phyloP scores from a whole-genome alignment of 1,284 basidiomycete genomes.

The Marasmius fiardii region DNA sequence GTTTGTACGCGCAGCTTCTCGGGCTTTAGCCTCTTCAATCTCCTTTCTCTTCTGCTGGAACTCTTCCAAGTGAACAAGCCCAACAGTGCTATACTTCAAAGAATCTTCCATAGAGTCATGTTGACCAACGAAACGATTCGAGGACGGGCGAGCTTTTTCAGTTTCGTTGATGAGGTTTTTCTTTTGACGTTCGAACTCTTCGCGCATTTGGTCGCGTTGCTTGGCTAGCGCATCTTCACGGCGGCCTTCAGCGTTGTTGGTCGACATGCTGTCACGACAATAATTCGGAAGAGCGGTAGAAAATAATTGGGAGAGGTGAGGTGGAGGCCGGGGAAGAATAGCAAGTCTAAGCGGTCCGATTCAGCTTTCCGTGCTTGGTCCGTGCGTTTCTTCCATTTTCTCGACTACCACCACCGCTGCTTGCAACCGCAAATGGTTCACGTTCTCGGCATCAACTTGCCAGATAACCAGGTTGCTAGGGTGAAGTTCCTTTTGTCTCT shows the following conservation, averaged over 20 bases:
- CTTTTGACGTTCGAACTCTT: constrained; percentile 89
- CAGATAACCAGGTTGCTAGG: constrained; percentile 65
- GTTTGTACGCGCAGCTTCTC: constrained; percentile 81
- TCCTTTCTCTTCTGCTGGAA: constrained; percentile 88
- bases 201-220: constrained; percentile 78
- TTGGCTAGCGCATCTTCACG: constrained; percentile 79
- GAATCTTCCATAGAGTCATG: constrained; percentile 94
- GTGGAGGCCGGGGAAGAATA: neutral
- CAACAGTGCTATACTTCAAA: constrained; percentile 91
- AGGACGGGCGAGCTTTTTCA: constrained; percentile 79
- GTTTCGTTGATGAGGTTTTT: constrained; percentile 79
- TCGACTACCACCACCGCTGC: neutral
- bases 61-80: constrained; percentile 90
- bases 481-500: constrained; percentile 35
- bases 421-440: constrained; percentile 54
- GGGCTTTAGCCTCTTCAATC: constrained; percentile 88
- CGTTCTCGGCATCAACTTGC: constrained; percentile 72
- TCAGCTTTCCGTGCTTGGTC: neutral
- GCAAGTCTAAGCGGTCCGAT: neutral
- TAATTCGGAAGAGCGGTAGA: constrained; percentile 1
- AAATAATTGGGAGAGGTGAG: neutral
- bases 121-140: constrained; percentile 90
- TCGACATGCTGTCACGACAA: constrained; percentile 46
- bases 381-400: neutral
- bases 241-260: constrained; percentile 68